A percentile compares a stretch with the other conserved stretches of the same genome.
Conservation (phyloP, 176 grass and related monocot species). For the Lolium rigidum region DNA sequence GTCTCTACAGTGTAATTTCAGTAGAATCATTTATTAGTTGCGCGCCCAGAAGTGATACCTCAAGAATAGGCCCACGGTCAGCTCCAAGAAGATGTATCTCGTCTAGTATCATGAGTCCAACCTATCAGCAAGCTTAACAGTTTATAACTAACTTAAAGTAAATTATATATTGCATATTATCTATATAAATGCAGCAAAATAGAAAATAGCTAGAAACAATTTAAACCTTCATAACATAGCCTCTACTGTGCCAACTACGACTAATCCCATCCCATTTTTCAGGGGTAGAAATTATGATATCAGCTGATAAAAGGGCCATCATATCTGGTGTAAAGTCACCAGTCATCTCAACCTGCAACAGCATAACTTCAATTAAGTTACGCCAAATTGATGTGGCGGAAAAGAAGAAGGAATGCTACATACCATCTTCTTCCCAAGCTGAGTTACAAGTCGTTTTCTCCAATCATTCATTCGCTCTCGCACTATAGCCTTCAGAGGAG, state of each 20-base stretch:
- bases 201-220: conserved; percentile 10
- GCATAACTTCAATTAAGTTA: conserved; percentile 33
- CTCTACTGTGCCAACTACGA: conserved; percentile 92
- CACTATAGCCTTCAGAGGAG: conserved; percentile 94
- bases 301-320: conserved; percentile 85
- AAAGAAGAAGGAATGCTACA: conserved; percentile 10
- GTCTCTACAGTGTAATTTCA: conserved; percentile 6
- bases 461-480: conserved; percentile 98
- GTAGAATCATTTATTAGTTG: conserved; percentile 33
- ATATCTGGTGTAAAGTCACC: conserved; percentile 97
- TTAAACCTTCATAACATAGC: conserved; percentile 94
- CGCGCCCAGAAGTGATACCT: conserved; percentile 60
- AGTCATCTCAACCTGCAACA: conserved; percentile 95
- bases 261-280: conserved; percentile 99
- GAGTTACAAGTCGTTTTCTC: conserved; percentile 82
- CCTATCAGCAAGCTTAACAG: conserved; percentile 52
- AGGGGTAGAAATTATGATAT: conserved; percentile 99
- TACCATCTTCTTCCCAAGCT: conserved; percentile 98
- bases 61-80: conserved; percentile 96
- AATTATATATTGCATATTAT: conserved; percentile 11
- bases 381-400: conserved; percentile 21
- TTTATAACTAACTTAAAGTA: conserved; percentile 22
- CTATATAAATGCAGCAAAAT: neutral
- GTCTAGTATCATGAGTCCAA: conserved; percentile 98
- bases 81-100: conserved; percentile 99